Evolutionary conservation across 768 basidiomycete species (phyloP).

Genomic region (Tylopilus intermedius): DNA sequence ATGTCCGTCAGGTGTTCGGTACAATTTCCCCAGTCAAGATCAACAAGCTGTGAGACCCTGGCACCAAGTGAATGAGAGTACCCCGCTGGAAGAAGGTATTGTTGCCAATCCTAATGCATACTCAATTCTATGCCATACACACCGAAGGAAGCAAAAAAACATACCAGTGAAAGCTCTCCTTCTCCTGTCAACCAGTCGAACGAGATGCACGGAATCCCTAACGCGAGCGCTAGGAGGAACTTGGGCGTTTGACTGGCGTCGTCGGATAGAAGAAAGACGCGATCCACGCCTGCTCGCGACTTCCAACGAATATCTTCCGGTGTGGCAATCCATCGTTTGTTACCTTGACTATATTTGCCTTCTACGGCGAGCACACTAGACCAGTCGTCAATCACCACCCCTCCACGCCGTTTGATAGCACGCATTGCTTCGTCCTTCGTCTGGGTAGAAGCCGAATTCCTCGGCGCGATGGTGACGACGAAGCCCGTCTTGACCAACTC

Average conservation of each 20-base stretch:
- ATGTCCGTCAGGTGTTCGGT: constrained; percentile 54
- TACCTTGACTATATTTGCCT: constrained; percentile 39
- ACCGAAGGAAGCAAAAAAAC: not conserved
- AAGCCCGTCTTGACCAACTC: constrained; percentile 50
- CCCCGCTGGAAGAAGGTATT: constrained; percentile 54
- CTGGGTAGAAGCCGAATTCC: constrained; percentile 32
- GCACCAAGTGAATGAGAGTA: constrained; percentile 37
- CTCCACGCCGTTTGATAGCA: constrained; percentile 48
- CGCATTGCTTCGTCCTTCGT: constrained; percentile 41
- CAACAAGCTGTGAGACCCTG: constrained; percentile 44
- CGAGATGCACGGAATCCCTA: constrained; percentile 80
- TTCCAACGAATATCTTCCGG: constrained; percentile 44
- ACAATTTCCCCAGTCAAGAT: constrained; percentile 46
- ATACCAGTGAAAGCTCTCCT: constrained; percentile 32
- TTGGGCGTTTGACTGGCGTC: constrained; percentile 69
- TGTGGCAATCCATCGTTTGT: constrained; percentile 51
- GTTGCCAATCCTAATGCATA: constrained; percentile 51
- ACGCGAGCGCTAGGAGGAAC: constrained; percentile 73
- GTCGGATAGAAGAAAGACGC: constrained; percentile 66
- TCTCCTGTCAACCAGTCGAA: constrained; percentile 41
- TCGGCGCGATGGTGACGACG: constrained; percentile 49
- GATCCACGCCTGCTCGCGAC: constrained; percentile 34
- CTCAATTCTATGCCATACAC: constrained; percentile 9
- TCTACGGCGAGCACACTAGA: constrained; percentile 50
- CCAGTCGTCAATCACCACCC: constrained; percentile 61